These are phyloP conservation scores for Microcyclospora pomicola DNA, from an alignment of 2,329 filamentous ascomycete genomes.

Conservation along the genomic window DNA sequence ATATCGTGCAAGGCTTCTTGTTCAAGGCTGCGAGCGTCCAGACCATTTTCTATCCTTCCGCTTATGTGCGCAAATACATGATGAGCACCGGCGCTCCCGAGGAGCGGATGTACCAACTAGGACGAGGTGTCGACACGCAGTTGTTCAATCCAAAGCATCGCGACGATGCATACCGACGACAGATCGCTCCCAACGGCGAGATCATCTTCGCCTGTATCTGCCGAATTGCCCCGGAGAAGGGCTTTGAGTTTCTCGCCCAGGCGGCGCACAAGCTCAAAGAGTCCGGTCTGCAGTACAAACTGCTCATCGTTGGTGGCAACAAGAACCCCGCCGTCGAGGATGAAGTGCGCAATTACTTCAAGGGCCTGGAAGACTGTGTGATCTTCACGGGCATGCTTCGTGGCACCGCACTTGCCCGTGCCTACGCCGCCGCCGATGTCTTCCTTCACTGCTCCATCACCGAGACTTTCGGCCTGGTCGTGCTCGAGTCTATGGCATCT, in stretches of 20 bases:
- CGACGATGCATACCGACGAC: conserved; percentile 37
- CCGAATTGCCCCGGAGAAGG: conserved; percentile 55
- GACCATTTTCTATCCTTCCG: conserved; percentile 56
- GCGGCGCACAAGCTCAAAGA: conserved; percentile 42
- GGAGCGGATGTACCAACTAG: conserved; percentile 46
- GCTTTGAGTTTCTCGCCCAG: conserved; percentile 52
- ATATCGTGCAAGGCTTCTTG: conserved; percentile 50
- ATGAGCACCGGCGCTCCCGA: conserved; percentile 41
- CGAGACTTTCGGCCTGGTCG: conserved; percentile 58
- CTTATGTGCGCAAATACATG: conserved; percentile 49
- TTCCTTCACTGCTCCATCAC: conserved; percentile 60
- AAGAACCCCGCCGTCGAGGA: conserved; percentile 48
- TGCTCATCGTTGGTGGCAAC: conserved; percentile 56
- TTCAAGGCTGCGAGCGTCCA: conserved; percentile 49
- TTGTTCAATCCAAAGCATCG: conserved; percentile 44
- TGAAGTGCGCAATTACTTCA: conserved; percentile 48
- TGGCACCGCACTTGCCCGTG: conserved; percentile 47
- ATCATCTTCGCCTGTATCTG: conserved; percentile 53
- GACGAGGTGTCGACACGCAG: conserved; percentile 51
- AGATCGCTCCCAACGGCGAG: conserved; percentile 48
- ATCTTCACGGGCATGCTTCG: conserved; percentile 54
- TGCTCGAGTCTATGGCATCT: conserved; percentile 58
- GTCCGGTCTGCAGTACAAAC: conserved; percentile 45
- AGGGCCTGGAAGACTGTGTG: conserved; percentile 40
- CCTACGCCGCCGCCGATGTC: conserved; percentile 54